Percentiles rank a stretch among this genome's conserved stretches.
phyloP scores from a whole-genome alignment of 208 protist genomes.

The Leishmania major region DNA sequence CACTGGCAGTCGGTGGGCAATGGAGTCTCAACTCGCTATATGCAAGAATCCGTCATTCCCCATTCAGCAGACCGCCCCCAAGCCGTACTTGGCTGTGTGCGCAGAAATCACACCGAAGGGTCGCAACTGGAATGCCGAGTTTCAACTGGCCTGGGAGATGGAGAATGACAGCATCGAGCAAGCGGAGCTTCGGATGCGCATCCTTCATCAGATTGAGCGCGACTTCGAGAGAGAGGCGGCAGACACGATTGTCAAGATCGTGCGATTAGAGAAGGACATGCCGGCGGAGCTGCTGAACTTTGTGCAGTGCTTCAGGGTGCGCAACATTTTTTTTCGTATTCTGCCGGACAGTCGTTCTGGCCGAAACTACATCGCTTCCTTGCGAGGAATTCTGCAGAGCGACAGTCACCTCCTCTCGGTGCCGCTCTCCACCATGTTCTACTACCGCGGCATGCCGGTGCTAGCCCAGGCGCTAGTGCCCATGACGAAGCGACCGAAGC shows the following conservation, averaged over 20 bases:
- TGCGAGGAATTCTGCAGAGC: slow-evolving; percentile 80
- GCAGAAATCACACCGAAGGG: slow-evolving; percentile 55
- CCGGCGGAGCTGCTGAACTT: slow-evolving; percentile 74
- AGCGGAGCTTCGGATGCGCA: slow-evolving; percentile 50
- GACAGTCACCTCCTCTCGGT: slow-evolving; percentile 71
- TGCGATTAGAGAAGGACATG: slow-evolving; percentile 77
- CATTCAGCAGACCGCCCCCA: slow-evolving; percentile 77
- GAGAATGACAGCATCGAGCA: slow-evolving; percentile 57
- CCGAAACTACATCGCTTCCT: slow-evolving; percentile 79
- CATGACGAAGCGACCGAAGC: slow-evolving; percentile 56
- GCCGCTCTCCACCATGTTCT: slow-evolving; percentile 83
- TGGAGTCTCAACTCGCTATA: slow-evolving; percentile 62
- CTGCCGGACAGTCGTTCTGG: slow-evolving; percentile 84
- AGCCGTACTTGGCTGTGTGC: slow-evolving; percentile 66
- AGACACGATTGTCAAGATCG: slow-evolving; percentile 66
- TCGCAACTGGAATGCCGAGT: slow-evolving; percentile 85
- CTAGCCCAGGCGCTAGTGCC: slow-evolving; percentile 87
- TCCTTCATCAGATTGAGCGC: slow-evolving; percentile 48
- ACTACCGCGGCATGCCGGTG: slow-evolving; percentile 88
- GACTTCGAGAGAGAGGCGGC: slow-evolving; percentile 66
- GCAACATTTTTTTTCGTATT: slow-evolving; percentile 90
- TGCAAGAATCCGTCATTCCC: slow-evolving; percentile 69
- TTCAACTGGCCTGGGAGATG: slow-evolving; percentile 85
- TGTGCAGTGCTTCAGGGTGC: slow-evolving; percentile 82
- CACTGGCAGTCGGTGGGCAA: slow-evolving; percentile 36